Conservation (phyloP, 176 grass and related monocot species). For the Ampelocalamus luodianensis region DNA sequence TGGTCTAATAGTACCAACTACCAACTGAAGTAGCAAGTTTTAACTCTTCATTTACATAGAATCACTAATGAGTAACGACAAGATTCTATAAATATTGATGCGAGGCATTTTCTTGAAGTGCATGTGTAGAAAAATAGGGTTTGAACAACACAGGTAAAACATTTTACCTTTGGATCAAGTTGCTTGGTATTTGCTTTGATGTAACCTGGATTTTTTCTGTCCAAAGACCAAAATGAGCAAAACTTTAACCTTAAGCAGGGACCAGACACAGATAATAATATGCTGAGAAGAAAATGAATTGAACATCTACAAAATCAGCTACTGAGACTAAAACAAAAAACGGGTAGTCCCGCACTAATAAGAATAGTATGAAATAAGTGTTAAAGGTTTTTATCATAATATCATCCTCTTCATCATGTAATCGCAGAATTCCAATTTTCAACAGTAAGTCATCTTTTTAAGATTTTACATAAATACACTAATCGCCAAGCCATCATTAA, state of each 20-base stretch:
- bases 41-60: slow-evolving; percentile 18
- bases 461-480: slow-evolving; percentile 17
- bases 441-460: background rate
- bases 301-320: slow-evolving; percentile 19
- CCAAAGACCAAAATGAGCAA: slow-evolving; percentile 38
- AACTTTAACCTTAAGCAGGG: slow-evolving; percentile 38
- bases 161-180: slow-evolving; percentile 60
- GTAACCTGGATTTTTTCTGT: slow-evolving; percentile 93
- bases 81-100: slow-evolving; percentile 24
- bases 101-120: slow-evolving; percentile 7
- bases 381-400: slow-evolving; percentile 12
- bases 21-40: slow-evolving; percentile 30
- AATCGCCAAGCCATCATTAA: background rate
- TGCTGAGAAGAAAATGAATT: slow-evolving; percentile 34
- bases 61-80: background rate
- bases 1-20: slow-evolving; percentile 10
- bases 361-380: background rate
- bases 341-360: background rate
- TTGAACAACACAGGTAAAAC: slow-evolving; percentile 18
- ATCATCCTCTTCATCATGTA: slow-evolving; percentile 1
- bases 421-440: background rate
- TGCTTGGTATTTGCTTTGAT: slow-evolving; percentile 77
- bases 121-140: slow-evolving; percentile 18
- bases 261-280: slow-evolving; percentile 27
- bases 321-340: slow-evolving; percentile 26